Conservation (phyloP, 2,329 filamentous ascomycete genomes). For the Akanthomyces dipterigenus region DNA sequence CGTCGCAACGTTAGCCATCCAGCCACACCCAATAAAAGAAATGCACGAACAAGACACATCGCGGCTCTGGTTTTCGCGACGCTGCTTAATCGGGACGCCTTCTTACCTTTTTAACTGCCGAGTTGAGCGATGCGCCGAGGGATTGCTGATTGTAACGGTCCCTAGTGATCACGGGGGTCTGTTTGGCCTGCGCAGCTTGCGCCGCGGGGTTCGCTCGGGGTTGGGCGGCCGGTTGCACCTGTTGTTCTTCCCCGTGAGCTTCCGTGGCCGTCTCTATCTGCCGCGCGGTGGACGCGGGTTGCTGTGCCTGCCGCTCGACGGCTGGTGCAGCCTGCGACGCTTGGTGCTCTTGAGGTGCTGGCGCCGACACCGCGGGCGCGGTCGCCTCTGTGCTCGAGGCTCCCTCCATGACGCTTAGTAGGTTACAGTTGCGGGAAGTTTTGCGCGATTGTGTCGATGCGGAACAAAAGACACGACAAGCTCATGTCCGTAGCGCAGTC, state of each 20-base stretch:
- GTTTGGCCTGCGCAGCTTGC: slow-evolving; percentile 19
- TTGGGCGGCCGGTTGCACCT: background rate
- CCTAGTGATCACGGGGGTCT: slow-evolving; percentile 29
- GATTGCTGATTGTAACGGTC: slow-evolving; percentile 58
- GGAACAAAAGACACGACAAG: background rate
- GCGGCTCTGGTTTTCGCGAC: background rate
- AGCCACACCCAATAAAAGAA: background rate
- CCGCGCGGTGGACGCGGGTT: background rate
- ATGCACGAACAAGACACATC: background rate
- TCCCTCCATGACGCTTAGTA: background rate
- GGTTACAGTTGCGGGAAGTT: background rate
- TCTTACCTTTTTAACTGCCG: slow-evolving; percentile 61
- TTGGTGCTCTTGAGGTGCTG: slow-evolving; percentile 7
- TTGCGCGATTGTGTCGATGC: background rate
- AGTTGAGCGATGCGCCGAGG: slow-evolving; percentile 57
- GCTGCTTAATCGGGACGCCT: background rate
- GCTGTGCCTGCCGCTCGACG: slow-evolving; percentile 15
- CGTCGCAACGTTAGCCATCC: background rate
- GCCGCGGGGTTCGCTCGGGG: slow-evolving; percentile 10
- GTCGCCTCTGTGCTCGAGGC: background rate
- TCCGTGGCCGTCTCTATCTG: background rate
- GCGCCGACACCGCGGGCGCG: background rate
- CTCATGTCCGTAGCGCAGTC: slow-evolving; percentile 7
- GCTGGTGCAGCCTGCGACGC: slow-evolving; percentile 9
- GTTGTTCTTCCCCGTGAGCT: background rate